Base-by-base conservation (phyloP, 805 yeast genomes). In the Candida namnaoensis region DNA sequence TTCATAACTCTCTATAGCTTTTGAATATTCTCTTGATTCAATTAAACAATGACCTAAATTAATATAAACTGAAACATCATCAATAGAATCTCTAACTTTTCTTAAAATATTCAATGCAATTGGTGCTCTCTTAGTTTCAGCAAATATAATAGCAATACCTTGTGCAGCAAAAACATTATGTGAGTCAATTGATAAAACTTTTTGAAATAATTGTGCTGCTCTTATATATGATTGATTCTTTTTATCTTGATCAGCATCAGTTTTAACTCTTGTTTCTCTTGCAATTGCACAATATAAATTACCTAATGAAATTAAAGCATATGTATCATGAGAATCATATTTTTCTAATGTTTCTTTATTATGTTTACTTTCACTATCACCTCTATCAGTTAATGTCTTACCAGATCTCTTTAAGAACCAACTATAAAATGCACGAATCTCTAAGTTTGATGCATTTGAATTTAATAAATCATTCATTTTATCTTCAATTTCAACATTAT, bases 111-210 rank as follows among this genome's bases (percentile, higher is more conserved):
- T 95, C 53, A 90, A 69, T 0, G 98, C 96, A 46, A 80, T 71
- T 25, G 77, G 79, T 32, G 77, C 65, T 50, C 85, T 80, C 49
- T 81, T 80, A 53, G 80, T 82, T 54, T 91, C 97, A 10, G 95
- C 95, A 60, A 88, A 84, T 5, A 88, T 78, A 42, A 93, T 88
- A 1, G 97, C 98, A 47, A 93, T 72, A 42, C 99, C 99, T 62
- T 93, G 99, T 1, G 99, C 98, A 5, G 99, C 99, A 65, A 82
- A 93, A 1, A 90, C 91, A 57, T 91, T 87, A 50, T 74, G 70
- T 3, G 90, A 78, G 64, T 93, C 98, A 27, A 88, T 64, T 39
- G 84, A 80, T 41, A 93, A 66, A 2, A 88, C 96, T 63, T 93
- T 93, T 54, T 88, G 85, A 60, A 79, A 91, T 44, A 93, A 69